Conservation (phyloP, 441 rosid genomes). For the Macaranga tanarius region DNA sequence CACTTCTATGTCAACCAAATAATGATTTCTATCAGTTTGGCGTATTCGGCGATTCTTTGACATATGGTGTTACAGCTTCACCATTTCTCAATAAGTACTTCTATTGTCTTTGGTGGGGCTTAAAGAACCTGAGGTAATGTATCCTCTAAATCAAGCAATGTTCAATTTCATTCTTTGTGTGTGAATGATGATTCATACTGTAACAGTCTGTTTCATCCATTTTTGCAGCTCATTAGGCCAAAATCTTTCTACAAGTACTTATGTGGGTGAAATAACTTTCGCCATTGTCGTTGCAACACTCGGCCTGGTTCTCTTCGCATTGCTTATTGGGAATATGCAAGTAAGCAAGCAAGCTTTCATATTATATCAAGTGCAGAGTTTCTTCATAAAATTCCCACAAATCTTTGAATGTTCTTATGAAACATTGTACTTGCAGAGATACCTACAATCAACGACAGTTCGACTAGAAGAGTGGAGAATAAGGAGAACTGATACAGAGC, state of each 20-base stretch:
- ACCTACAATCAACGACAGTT: conserved; percentile 76
- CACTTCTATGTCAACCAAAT: conserved; percentile 46
- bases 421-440: conserved; percentile 49
- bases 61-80: conserved; percentile 50
- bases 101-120: conserved; percentile 97
- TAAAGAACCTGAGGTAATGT: conserved; percentile 74
- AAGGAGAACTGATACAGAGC: conserved; percentile 79
- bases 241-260: conserved; percentile 65
- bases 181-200: not conserved
- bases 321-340: conserved; percentile 94
- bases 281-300: conserved; percentile 69
- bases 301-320: conserved; percentile 78
- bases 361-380: not conserved
- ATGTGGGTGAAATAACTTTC: conserved; percentile 63
- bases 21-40: conserved; percentile 57
- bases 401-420: not conserved
- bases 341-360: conserved; percentile 63
- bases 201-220: conserved; percentile 10
- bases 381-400: not conserved
- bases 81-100: conserved; percentile 76
- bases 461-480: conserved; percentile 90
- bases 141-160: not conserved
- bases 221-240: conserved; percentile 76
- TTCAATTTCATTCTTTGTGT: no score
- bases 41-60: conserved; percentile 67